A percentile compares a stretch with the other conserved stretches of the same genome.
These are phyloP conservation scores for Dothidotthia symphoricarpi DNA, from an alignment of 2,329 filamentous ascomycete genomes.

Conservation along the genomic window DNA sequence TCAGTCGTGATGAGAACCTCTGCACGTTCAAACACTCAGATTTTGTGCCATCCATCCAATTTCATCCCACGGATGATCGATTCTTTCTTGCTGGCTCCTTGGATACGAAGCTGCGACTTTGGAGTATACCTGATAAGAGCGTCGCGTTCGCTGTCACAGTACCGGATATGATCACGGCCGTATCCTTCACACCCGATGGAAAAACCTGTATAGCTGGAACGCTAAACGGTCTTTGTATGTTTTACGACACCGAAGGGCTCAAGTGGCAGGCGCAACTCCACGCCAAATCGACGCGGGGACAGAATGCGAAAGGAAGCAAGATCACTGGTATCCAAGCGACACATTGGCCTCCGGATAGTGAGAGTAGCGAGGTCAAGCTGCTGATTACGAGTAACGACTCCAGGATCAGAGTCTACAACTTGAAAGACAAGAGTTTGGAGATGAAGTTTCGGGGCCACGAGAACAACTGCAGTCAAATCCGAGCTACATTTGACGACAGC, in stretches of 20 bases:
- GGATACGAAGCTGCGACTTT: conserved; percentile 82
- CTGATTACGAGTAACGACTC: conserved; percentile 95
- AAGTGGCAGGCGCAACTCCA: conserved; percentile 83
- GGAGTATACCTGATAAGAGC: conserved; percentile 96
- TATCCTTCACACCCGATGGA: conserved; percentile 90
- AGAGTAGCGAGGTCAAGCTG: conserved; percentile 71
- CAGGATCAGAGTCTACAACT: conserved; percentile 82
- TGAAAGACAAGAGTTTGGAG: conserved; percentile 80
- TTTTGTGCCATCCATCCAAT: conserved; percentile 90
- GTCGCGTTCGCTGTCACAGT: conserved; percentile 78
- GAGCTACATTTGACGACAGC: conserved; percentile 84
- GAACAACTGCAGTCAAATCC: conserved; percentile 86
- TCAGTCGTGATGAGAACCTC: conserved; percentile 78
- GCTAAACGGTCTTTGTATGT: conserved; percentile 78
- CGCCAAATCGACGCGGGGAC: conserved; percentile 86
- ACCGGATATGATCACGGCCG: conserved; percentile 87
- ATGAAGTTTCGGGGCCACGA: conserved; percentile 90
- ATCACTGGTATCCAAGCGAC: conserved; percentile 90
- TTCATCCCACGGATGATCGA: conserved; percentile 90
- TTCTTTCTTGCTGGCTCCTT: conserved; percentile 95
- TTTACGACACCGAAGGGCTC: conserved; percentile 89
- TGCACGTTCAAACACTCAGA: conserved; percentile 94
- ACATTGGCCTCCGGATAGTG: conserved; percentile 55
- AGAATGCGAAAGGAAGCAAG: conserved; percentile 94
- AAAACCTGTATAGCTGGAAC: conserved; percentile 86